Percentiles rank a stretch among this genome's conserved stretches.
phyloP scores from a whole-genome alignment of 257 asterid species.

The Fraxinus anomala region DNA sequence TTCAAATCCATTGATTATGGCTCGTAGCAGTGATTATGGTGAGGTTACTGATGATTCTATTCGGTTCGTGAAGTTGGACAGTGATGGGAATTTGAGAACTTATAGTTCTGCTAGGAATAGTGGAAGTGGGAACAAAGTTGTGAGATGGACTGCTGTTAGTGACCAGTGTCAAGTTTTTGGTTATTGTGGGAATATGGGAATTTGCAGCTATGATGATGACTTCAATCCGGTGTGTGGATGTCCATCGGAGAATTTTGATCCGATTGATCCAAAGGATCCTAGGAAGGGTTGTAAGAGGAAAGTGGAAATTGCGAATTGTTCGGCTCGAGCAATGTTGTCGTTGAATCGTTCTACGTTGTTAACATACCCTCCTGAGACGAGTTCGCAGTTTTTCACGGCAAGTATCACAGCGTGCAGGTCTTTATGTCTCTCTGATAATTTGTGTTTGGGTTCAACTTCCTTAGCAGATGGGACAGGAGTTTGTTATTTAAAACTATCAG shows the following conservation, averaged over 20 bases:
- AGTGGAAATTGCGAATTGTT: constrained; percentile 47
- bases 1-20: constrained; percentile 38
- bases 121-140: constrained; percentile 47
- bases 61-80: constrained; percentile 63
- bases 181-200: constrained; percentile 71
- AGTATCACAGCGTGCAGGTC: constrained; percentile 52
- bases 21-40: constrained; percentile 60
- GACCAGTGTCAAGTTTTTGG: constrained; percentile 81
- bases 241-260: constrained; percentile 63
- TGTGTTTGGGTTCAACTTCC: constrained; percentile 63
- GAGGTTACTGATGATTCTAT: constrained; percentile 37
- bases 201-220: constrained; percentile 57
- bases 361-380: constrained; percentile 52
- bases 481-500: constrained; percentile 54
- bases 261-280: constrained; percentile 44
- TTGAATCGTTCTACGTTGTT: constrained; percentile 55
- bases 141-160: constrained; percentile 72
- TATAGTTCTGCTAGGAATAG: constrained; percentile 48
- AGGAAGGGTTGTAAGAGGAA: constrained; percentile 62
- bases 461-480: constrained; percentile 72
- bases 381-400: constrained; percentile 40
- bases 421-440: constrained; percentile 40
- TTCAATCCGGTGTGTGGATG: constrained; percentile 55
- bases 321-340: constrained; percentile 40
- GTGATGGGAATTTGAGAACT: constrained; percentile 79